Conservation (phyloP, 2,329 filamentous ascomycete genomes). For the Neonectria punicea region DNA sequence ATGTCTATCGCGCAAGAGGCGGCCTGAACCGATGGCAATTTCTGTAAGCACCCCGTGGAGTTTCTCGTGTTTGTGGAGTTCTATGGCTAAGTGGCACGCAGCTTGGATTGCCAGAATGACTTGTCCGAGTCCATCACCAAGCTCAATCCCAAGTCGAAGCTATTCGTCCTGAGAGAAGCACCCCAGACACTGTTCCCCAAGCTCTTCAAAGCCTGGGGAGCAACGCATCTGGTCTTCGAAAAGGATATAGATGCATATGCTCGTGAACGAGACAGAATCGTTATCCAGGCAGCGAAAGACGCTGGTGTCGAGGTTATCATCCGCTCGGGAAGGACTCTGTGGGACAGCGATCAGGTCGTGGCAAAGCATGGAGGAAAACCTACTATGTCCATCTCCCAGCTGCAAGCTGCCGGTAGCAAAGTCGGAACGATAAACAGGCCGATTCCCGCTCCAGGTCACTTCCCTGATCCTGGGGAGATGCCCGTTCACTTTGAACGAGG, state of each 20-base stretch:
- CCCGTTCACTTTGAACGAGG: conserved; percentile 68
- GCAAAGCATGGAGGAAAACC: conserved; percentile 73
- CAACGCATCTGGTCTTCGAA: conserved; percentile 82
- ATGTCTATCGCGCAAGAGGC: conserved; percentile 77
- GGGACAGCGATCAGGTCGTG: conserved; percentile 77
- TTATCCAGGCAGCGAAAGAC: conserved; percentile 68
- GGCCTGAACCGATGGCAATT: conserved; percentile 81
- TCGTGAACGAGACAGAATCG: conserved; percentile 68
- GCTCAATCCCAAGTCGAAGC: conserved; percentile 76
- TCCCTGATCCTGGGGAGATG: conserved; percentile 75
- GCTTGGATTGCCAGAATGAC: conserved; percentile 78
- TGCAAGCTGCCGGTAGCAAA: conserved; percentile 71
- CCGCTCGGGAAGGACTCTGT: conserved; percentile 74
- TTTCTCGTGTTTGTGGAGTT: not conserved
- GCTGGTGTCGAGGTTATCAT: conserved; percentile 76
- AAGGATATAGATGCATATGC: conserved; percentile 82
- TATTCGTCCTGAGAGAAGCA: conserved; percentile 77
- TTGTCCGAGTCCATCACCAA: conserved; percentile 73
- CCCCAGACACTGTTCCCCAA: conserved; percentile 78
- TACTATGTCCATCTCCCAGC: conserved; percentile 78
- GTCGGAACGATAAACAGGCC: conserved; percentile 71
- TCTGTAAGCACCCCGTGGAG: conserved; percentile 54
- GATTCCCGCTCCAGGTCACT: conserved; percentile 64
- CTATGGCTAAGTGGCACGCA: conserved; percentile 41
- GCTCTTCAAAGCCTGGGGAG: conserved; percentile 77